phyloP scores from a whole-genome alignment of 768 basidiomycete genomes.

The Amanita brunnescens region DNA sequence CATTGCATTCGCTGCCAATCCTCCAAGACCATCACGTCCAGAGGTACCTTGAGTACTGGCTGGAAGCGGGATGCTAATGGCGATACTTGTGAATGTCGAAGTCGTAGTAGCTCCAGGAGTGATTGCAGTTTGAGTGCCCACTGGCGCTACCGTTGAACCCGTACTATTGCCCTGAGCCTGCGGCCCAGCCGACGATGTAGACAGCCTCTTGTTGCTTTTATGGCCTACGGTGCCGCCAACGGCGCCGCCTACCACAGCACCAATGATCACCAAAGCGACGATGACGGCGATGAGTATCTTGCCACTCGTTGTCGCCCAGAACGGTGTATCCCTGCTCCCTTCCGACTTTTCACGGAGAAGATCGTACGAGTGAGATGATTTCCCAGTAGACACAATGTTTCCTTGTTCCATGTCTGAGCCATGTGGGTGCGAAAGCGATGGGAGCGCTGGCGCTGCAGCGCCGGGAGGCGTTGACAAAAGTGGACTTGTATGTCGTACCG shows the following conservation, averaged over 20 bases:
- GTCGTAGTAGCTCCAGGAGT: too few species aligned
- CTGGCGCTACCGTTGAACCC: too few species aligned
- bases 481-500: neutral
- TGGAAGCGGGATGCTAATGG: too few species aligned
- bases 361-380: neutral
- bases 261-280: constrained; percentile 33
- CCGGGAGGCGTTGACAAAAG: neutral
- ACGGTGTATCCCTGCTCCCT: constrained; percentile 20
- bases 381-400: neutral
- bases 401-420: constrained; percentile 13
- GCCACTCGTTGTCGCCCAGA: constrained; percentile 42
- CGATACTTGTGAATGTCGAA: too few species aligned
- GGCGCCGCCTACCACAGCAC: constrained; percentile 47
- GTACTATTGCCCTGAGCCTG: too few species aligned
- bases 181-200: neutral
- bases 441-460: constrained; percentile 9
- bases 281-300: constrained; percentile 27
- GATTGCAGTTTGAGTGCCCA: too few species aligned
- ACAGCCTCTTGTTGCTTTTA: neutral
- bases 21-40: too few species aligned
- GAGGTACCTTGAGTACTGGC: too few species aligned
- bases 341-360: constrained; percentile 8
- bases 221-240: constrained; percentile 38
- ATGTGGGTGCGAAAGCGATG: constrained; percentile 9
- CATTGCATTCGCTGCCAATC: too few species aligned